Base-by-base conservation (phyloP, 345 rosid genomes). In the Eutrema heterophyllum region DNA sequence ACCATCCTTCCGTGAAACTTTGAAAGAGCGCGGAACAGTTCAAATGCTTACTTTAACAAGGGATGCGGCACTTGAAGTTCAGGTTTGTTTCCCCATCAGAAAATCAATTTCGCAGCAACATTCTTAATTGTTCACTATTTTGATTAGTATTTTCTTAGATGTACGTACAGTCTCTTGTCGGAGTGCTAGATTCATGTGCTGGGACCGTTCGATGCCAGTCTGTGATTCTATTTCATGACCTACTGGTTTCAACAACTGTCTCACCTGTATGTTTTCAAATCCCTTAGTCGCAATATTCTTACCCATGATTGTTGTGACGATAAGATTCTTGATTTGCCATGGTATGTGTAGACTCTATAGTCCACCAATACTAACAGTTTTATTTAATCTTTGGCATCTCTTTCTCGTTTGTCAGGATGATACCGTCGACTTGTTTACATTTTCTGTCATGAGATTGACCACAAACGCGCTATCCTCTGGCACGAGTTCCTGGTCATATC, bases 31-130 rank as follows among this genome's bases (percentile, higher is more conserved):
- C 56, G 87, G 90, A 70, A 92, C 94, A 33, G 90, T 85, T 16
- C 96, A 92, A 78, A 92, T 92, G 98, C 85, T 96, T 52, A 89
- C 98, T 54, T 79, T 90, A 67, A 94, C 98, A 13, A 87, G 95
- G 38, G 99, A 96, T 57, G 98, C 97, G 15, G 99, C 99, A 35
- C 78, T 96, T 53, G 96, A 96, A 85, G 96, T 95, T 74, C 93
- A 91, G 92, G 97, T 91, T 81, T 74, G 85, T 78, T 29, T 72
- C 70, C 27, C 38, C 51, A 26, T 50, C 67, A 35, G 36, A 53
- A 24, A 9, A 62, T 36, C 14, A 6, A 5, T 30, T 45, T 70
- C 1, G 6, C n/a, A 5, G 16, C 54, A 26, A 15, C 30, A 55
- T 26, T 35, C 32, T 33, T 30, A 3, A 9, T 51, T 8, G 56